These are phyloP conservation scores for Backusella tarrabulga DNA, from an alignment of 192 early-diverging fungal species.

Conservation along the genomic window DNA sequence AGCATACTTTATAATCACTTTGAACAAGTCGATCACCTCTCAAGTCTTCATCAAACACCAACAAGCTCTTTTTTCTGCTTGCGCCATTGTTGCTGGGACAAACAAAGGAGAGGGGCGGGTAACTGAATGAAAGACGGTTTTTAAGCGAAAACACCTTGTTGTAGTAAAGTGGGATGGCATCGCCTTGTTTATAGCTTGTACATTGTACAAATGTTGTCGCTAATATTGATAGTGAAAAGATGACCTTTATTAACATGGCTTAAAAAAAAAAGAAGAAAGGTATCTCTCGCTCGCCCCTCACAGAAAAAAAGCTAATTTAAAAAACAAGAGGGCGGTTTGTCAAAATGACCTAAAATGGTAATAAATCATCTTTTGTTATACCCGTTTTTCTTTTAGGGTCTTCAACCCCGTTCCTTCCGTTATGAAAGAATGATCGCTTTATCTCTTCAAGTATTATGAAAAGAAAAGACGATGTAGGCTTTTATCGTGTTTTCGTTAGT, in stretches of 20 bases:
- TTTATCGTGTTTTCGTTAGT: too few species aligned
- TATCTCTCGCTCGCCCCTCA: neutral
- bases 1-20: conserved; percentile 30
- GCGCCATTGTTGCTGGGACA: conserved; percentile 43
- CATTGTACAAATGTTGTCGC: neutral
- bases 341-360: neutral
- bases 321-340: neutral
- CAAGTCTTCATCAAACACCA: conserved; percentile 65
- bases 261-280: neutral
- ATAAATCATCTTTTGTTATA: neutral
- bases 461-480: too few species aligned
- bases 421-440: too few species aligned
- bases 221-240: neutral
- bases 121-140: conserved; percentile 63
- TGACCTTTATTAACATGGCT: neutral
- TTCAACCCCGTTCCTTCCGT: neutral
- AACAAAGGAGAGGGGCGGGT: conserved; percentile 62
- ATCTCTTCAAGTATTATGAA: too few species aligned
- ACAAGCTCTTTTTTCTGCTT: conserved; percentile 26
- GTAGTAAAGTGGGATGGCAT: conserved; percentile 58
- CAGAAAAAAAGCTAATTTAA: neutral
- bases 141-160: conserved; percentile 72
- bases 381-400: neutral
- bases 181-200: conserved; percentile 35
- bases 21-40: conserved; percentile 65